Conservation (phyloP, 306 rosid species). For the Abrus pulchellus region DNA sequence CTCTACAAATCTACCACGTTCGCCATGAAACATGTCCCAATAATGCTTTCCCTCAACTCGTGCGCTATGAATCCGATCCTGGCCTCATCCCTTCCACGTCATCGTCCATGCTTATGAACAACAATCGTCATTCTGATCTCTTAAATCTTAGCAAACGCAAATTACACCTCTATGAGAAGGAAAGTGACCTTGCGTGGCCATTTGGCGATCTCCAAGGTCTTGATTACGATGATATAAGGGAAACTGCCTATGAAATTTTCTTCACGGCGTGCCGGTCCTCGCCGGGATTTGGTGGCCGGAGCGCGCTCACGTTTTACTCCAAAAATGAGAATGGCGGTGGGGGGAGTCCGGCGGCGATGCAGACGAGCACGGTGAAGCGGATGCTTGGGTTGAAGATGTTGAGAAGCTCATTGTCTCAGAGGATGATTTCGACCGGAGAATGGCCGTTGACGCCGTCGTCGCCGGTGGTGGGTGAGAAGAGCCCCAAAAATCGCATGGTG, state of each 20-base stretch:
- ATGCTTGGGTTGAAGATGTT: slow-evolving; percentile 83
- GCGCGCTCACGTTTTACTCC: slow-evolving; percentile 72
- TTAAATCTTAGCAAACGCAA: not conserved
- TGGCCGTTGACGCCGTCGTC: slow-evolving; percentile 54
- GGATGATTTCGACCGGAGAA: slow-evolving; percentile 52
- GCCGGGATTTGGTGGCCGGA: slow-evolving; percentile 86
- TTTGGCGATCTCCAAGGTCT: slow-evolving; percentile 34
- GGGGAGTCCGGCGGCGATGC: slow-evolving; percentile 45
- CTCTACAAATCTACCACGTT: not conserved
- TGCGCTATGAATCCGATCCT: slow-evolving; percentile 25
- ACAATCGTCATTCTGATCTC: not conserved
- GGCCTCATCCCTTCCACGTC: slow-evolving; percentile 30
- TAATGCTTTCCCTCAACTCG: not conserved
- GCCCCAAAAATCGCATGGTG: slow-evolving; percentile 49
- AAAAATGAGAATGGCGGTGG: slow-evolving; percentile 33
- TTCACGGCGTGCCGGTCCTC: slow-evolving; percentile 59
- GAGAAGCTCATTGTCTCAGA: slow-evolving; percentile 71
- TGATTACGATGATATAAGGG: slow-evolving; percentile 43
- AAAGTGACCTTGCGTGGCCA: slow-evolving; percentile 52
- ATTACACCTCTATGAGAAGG: slow-evolving; percentile 36
- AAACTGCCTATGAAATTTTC: slow-evolving; percentile 56
- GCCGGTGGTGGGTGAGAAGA: slow-evolving; percentile 42
- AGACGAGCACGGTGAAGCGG: slow-evolving; percentile 72
- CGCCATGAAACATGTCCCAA: slow-evolving; percentile 41
- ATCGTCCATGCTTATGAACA: not conserved